phyloP scores from a whole-genome alignment of 176 grass and related monocot species.

The Hsuehochloa calcarea region DNA sequence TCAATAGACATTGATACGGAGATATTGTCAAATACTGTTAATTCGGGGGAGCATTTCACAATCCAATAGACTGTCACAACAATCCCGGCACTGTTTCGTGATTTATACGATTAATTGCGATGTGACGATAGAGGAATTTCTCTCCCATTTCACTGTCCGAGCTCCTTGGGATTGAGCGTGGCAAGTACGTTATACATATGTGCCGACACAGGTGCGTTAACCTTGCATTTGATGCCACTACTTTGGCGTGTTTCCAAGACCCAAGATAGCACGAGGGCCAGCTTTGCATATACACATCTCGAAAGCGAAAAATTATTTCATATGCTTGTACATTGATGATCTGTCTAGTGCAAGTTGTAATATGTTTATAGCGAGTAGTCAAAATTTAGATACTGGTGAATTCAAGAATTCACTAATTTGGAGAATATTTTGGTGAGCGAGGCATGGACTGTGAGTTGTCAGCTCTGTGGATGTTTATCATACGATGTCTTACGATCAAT shows the following conservation, averaged over 20 bases:
- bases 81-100: neutral
- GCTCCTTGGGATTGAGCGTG: neutral
- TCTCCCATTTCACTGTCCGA: neutral
- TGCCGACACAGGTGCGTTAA: neutral
- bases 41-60: neutral
- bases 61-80: neutral
- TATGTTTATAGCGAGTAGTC: neutral
- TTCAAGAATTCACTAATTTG: neutral
- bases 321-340: neutral
- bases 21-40: neutral
- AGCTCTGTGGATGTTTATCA: neutral
- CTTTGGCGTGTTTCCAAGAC: neutral
- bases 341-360: neutral
- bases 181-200: neutral
- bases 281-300: neutral
- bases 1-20: neutral
- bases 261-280: constrained; percentile 4
- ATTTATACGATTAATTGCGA: constrained; percentile 1
- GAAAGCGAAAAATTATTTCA: neutral
- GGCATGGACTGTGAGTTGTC: neutral
- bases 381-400: neutral
- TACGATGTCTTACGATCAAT: neutral
- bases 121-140: neutral
- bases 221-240: neutral
- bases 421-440: constrained; percentile 19